Conservation (phyloP, 192 early-diverging fungal genomes). For the Spizellomyces sp. region DNA sequence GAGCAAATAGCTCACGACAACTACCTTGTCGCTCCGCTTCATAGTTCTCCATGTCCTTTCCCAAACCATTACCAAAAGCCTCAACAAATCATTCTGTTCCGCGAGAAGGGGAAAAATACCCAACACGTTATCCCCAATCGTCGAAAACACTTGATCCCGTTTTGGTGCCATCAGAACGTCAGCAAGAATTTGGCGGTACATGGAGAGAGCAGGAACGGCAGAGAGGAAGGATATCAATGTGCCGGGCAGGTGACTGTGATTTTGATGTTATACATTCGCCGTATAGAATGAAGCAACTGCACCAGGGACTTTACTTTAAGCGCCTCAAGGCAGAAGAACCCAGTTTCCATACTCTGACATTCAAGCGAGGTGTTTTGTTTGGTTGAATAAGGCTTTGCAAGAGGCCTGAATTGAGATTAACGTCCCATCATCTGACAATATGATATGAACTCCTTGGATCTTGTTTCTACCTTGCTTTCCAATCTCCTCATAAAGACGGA, state of each 20-base stretch:
- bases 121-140: background rate
- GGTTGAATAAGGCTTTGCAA: conserved; percentile 32
- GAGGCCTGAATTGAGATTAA: conserved; percentile 20
- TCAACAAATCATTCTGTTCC: conserved; percentile 45
- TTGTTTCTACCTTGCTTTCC: conserved; percentile 28
- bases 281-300: background rate
- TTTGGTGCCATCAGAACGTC: conserved; percentile 32
- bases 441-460: background rate
- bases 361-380: conserved; percentile 40
- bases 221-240: conserved; percentile 40
- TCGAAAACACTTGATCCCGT: conserved; percentile 16
- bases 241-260: conserved; percentile 45
- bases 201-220: conserved; percentile 40
- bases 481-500: conserved; percentile 22
- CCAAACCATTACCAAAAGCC: conserved; percentile 45
- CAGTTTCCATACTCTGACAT: conserved; percentile 50
- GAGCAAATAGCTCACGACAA: no score
- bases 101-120: conserved; percentile 43
- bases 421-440: background rate
- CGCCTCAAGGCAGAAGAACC: conserved; percentile 36
- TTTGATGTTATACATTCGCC: background rate
- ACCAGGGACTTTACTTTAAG: conserved; percentile 40
- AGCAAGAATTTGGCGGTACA: conserved; percentile 49
- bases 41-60: conserved; percentile 33
- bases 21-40: conserved; percentile 21